phyloP scores from a whole-genome alignment of 768 basidiomycete genomes.

The Tricholoma terreum region DNA sequence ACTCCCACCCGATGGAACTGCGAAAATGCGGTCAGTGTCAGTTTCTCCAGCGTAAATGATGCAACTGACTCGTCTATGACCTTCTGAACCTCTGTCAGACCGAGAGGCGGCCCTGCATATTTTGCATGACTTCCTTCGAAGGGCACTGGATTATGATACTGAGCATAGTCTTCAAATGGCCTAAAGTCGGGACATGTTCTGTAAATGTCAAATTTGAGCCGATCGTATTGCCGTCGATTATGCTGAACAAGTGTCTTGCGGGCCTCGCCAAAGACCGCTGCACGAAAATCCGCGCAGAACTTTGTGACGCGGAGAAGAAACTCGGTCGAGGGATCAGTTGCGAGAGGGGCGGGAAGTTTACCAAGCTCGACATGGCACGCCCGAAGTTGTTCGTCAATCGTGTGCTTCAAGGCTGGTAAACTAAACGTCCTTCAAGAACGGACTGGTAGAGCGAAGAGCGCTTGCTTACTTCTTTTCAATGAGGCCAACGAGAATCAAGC shows the following conservation, averaged over 20 bases:
- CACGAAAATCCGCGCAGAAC: conserved; percentile 29
- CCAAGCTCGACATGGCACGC: conserved; percentile 22
- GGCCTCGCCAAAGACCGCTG: conserved; percentile 23
- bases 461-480: conserved; percentile 30
- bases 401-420: conserved; percentile 27
- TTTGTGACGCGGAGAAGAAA: conserved; percentile 32
- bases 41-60: not conserved
- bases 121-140: not conserved
- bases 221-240: conserved; percentile 23
- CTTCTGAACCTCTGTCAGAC: conserved; percentile 21
- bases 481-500: conserved; percentile 33
- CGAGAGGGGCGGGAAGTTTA: conserved; percentile 26
- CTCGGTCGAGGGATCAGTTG: conserved; percentile 34
- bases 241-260: conserved; percentile 27
- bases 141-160: conserved; percentile 34
- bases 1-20: conserved; percentile 38
- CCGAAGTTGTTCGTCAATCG: conserved; percentile 22
- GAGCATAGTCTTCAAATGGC: conserved; percentile 15
- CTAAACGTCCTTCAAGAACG: conserved; percentile 9
- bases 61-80: conserved; percentile 27
- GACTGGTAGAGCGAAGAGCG: not conserved
- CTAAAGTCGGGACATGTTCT: conserved; percentile 35
- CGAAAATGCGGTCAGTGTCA: not conserved
- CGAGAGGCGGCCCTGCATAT: conserved; percentile 2
- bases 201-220: conserved; percentile 29